phyloP scores from a whole-genome alignment of 257 asterid genomes.

The Solanum bulbocastanum region DNA sequence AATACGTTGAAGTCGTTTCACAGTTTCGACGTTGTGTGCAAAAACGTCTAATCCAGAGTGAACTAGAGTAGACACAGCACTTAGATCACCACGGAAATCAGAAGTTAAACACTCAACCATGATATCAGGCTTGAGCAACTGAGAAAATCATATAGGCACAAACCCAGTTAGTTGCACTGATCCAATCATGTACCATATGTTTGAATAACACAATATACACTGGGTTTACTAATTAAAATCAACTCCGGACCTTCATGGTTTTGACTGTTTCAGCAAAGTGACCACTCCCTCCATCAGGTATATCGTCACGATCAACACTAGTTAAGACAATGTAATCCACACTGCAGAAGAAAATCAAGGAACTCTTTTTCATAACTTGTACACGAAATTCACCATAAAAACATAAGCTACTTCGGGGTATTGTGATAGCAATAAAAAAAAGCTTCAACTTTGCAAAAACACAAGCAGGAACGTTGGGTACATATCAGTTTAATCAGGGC shows the following conservation, averaged over 20 bases:
- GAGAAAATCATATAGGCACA: constrained; percentile 14
- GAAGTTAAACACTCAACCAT: constrained; percentile 96
- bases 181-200: neutral
- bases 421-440: neutral
- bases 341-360: constrained; percentile 31
- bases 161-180: neutral
- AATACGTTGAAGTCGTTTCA: constrained; percentile 77
- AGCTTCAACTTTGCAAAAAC: neutral
- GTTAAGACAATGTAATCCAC: constrained; percentile 95
- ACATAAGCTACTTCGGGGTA: neutral
- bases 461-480: neutral
- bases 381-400: neutral
- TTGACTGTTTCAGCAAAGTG: constrained; percentile 95
- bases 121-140: constrained; percentile 79
- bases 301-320: constrained; percentile 92
- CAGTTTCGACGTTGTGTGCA: constrained; percentile 93
- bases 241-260: constrained; percentile 65
- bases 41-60: constrained; percentile 92
- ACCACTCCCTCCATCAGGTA: constrained; percentile 95
- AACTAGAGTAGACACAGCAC: constrained; percentile 66
- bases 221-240: neutral
- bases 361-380: neutral
- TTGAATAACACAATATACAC: neutral
- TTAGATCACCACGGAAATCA: constrained; percentile 88
- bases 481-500: neutral